Conservation (phyloP, 208 protist species). For the Lotmaria passim region DNA sequence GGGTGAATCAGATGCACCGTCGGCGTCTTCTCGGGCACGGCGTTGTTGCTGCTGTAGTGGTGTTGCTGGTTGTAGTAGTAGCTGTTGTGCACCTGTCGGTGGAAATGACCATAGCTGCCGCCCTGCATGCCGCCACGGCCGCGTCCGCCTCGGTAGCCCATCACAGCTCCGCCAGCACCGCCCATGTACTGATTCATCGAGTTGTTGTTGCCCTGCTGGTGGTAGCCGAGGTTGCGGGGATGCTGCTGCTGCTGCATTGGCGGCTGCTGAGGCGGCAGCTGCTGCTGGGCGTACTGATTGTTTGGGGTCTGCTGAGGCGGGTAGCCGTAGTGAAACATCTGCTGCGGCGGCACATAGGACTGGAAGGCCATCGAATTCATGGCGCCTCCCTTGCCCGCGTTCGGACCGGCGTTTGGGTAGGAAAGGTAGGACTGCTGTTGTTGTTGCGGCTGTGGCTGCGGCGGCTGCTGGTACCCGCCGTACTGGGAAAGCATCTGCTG, state of each 20-base stretch:
- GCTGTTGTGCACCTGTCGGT: slow-evolving; percentile 51
- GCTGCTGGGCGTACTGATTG: slow-evolving; percentile 25
- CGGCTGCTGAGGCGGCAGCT: slow-evolving; percentile 11
- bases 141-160: slow-evolving; percentile 22
- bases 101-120: slow-evolving; percentile 24
- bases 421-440: slow-evolving; percentile 30
- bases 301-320: slow-evolving; percentile 18
- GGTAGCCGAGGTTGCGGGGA: slow-evolving; percentile 23
- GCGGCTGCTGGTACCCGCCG: slow-evolving; percentile 22
- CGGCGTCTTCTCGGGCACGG: slow-evolving; percentile 71
- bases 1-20: slow-evolving; percentile 58
- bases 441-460: slow-evolving; percentile 13
- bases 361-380: slow-evolving; percentile 28
- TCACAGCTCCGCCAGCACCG: neutral
- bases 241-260: slow-evolving; percentile 17
- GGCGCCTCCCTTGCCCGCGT: slow-evolving; percentile 11
- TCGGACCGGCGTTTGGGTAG: slow-evolving; percentile 22
- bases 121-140: slow-evolving; percentile 30
- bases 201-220: slow-evolving; percentile 37
- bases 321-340: slow-evolving; percentile 40
- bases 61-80: slow-evolving; percentile 57
- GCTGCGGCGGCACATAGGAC: slow-evolving; percentile 33
- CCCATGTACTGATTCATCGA: slow-evolving; percentile 28
- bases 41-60: slow-evolving; percentile 69
- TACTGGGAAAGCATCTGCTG: slow-evolving; percentile 28